Conservation (phyloP, 257 asterid species). For the Schizonepeta tenuifolia region DNA sequence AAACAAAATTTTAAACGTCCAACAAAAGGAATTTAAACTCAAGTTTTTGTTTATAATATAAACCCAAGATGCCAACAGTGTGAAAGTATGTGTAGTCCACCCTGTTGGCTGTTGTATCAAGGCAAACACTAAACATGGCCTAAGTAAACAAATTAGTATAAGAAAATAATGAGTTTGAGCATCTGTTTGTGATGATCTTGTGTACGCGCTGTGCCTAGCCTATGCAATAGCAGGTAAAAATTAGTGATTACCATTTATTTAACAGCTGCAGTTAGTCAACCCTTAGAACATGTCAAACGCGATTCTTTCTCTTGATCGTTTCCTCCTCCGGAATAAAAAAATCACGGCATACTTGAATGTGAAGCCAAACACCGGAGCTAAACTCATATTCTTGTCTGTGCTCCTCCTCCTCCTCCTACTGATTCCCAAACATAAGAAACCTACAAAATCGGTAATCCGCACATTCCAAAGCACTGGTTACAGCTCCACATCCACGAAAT, state of each 20-base stretch:
- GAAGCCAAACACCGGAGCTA: conserved; percentile 31
- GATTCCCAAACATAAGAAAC: conserved; percentile 31
- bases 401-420: too few species aligned
- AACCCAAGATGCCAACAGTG: too few species aligned
- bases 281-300: not conserved
- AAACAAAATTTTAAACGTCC: too few species aligned
- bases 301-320: not conserved
- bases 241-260: not conserved
- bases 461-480: not conserved
- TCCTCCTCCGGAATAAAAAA: not conserved
- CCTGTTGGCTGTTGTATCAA: too few species aligned
- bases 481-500: conserved; percentile 33
- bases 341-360: conserved; percentile 17
- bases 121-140: too few species aligned
- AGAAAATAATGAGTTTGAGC: too few species aligned
- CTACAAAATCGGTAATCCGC: conserved; percentile 29
- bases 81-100: too few species aligned
- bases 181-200: not conserved
- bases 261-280: not conserved
- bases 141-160: too few species aligned
- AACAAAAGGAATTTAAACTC: too few species aligned
- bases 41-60: too few species aligned
- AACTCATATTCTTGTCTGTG: conserved; percentile 10
- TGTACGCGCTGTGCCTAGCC: not conserved
- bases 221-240: not conserved